Percentiles rank a stretch among this genome's conserved stretches.
Conservation (phyloP, 768 basidiomycete species). For the Pulveroboletus frians region DNA sequence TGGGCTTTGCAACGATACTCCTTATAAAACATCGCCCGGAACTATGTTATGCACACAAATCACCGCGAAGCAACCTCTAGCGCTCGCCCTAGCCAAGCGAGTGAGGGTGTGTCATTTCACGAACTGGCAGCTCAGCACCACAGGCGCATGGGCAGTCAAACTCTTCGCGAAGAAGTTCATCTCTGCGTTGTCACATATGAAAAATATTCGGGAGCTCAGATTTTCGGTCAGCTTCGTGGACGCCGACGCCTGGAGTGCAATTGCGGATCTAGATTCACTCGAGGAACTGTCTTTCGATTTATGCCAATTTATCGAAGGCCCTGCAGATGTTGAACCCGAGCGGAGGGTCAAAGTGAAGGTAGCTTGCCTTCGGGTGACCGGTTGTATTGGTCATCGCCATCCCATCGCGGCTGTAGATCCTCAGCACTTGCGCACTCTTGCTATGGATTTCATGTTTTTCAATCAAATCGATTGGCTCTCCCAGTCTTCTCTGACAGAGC, state of each 20-base stretch:
- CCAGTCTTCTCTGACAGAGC: constrained; percentile 1
- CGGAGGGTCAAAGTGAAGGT: constrained; percentile 4
- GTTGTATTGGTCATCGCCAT: background rate
- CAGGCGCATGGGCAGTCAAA: background rate
- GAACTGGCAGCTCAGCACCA: background rate
- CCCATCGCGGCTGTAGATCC: background rate
- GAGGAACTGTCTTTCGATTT: constrained; percentile 9
- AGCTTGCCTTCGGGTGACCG: background rate
- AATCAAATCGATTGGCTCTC: background rate
- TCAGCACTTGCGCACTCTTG: background rate
- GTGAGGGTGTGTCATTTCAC: constrained; percentile 25
- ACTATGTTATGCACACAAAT: background rate
- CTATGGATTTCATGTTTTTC: background rate
- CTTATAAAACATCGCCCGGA: background rate
- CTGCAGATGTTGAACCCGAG: background rate
- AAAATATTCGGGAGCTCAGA: constrained; percentile 9
- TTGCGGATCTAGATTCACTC: constrained; percentile 12
- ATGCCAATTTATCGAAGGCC: constrained; percentile 1
- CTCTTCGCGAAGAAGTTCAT: background rate
- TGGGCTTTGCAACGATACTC: background rate
- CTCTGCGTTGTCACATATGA: constrained; percentile 14
- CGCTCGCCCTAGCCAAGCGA: constrained; percentile 26
- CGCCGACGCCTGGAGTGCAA: constrained; percentile 10
- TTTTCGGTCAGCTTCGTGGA: constrained; percentile 11
- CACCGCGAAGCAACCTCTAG: constrained; percentile 14